These are phyloP conservation scores for Oxyria digyna DNA, from an alignment of 148 eudicot genomes.

Conservation along the genomic window DNA sequence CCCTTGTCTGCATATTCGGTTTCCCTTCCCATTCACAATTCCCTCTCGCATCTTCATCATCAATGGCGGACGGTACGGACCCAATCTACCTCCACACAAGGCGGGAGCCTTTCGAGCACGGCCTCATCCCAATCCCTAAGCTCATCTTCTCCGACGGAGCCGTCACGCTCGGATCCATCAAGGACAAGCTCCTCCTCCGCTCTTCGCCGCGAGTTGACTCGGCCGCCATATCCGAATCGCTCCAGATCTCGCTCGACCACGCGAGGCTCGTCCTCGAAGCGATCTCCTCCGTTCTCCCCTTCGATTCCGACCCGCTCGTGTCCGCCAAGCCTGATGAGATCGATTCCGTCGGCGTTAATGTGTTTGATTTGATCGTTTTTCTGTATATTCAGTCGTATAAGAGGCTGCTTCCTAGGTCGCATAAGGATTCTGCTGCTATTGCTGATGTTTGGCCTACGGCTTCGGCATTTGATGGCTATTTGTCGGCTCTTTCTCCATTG, in stretches of 20 bases:
- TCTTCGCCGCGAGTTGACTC: slow-evolving; percentile 30
- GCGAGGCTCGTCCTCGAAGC: slow-evolving; percentile 64
- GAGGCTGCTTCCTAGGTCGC: slow-evolving; percentile 68
- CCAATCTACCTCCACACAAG: slow-evolving; percentile 50
- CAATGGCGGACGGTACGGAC: slow-evolving; percentile 11
- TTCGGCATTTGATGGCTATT: slow-evolving; percentile 81
- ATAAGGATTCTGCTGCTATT: slow-evolving; percentile 82
- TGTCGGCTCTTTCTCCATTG: slow-evolving; percentile 86
- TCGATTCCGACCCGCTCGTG: slow-evolving; percentile 46
- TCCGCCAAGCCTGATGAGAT: slow-evolving; percentile 36
- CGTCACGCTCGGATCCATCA: slow-evolving; percentile 44
- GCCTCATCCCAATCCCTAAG: slow-evolving; percentile 79
- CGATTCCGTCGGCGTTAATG: slow-evolving; percentile 35
- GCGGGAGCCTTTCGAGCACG: slow-evolving; percentile 84
- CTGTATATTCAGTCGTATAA: slow-evolving; percentile 82
- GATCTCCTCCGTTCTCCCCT: slow-evolving; percentile 39
- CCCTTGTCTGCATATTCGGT: background rate
- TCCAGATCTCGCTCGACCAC: slow-evolving; percentile 51
- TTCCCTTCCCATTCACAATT: background rate
- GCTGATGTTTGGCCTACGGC: slow-evolving; percentile 97
- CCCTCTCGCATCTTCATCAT: slow-evolving; percentile 2
- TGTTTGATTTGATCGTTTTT: slow-evolving; percentile 63
- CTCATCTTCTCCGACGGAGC: slow-evolving; percentile 76
- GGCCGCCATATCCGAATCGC: slow-evolving; percentile 31
- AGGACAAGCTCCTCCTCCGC: slow-evolving; percentile 38